Base-by-base conservation (phyloP, 352 stramenopile species). In the Pythium oligandrum region DNA sequence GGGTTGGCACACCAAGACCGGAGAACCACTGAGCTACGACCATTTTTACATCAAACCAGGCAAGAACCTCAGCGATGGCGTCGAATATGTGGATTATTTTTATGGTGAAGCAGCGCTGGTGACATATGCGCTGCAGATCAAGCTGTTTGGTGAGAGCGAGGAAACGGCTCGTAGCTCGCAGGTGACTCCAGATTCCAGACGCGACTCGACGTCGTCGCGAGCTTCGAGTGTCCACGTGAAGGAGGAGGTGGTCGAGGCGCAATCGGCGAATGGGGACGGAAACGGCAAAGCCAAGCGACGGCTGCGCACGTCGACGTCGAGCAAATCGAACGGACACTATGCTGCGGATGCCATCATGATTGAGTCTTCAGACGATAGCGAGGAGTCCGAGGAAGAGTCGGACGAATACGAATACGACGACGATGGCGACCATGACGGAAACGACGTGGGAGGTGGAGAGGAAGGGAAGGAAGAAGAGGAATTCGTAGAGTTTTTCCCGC, bases 1-100 rank as follows among this genome's bases (percentile, higher is more conserved):
- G 8, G 54, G 54, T 35, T 61, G 54, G 54, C 17, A 46, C 53
- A 35, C 53, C 4, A 45, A 40, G 26, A 47, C 38, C 5, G 53
- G 53, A 0, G 30, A 17, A 2, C 33, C 17, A 33, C 44, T 63
- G 42, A 46, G 49, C 48, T 52, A 63, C 44, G 56, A 57, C 43
- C 43, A 63, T 34, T 63, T 53, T 40, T 63, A 57, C 44, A 63
- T 63, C 44, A 57, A 57, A 26, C 56, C 56, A 8, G 43, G 48
- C 36, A 57, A 57, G 42, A 44, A 55, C n/a, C 31, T 57, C 37
- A 45, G 30, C 0, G 6, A 40, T 8, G 56, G 32, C 38, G 49
- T 57, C 9, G 56, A 63, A 40, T 35, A 36, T 42, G 56, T 53
- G n/a, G 56, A 63, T 40, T 63, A 53, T 44, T 63, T 57, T 40